These are phyloP conservation scores for Saururus chinensis DNA, from an alignment of 164 flowering plant genomes.

Conservation along the genomic window DNA sequence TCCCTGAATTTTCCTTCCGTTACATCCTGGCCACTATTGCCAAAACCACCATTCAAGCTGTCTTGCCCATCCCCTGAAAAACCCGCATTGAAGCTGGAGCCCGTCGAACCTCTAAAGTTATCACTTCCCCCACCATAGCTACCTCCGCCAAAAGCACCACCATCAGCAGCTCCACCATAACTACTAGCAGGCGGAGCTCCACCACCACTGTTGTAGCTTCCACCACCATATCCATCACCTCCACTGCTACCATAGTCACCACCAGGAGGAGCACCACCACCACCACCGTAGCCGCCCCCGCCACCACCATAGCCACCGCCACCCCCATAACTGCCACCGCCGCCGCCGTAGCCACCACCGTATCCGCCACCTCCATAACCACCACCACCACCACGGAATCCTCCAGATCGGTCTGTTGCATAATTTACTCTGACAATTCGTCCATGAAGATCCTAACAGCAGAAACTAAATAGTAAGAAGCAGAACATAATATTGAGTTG, in stretches of 20 bases:
- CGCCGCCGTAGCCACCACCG: conserved; percentile 12
- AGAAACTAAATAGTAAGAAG: not conserved
- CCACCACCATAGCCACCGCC: not conserved
- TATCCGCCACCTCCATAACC: conserved; percentile 2
- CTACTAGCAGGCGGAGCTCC: not conserved
- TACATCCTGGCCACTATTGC: not conserved
- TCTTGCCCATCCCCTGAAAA: not conserved
- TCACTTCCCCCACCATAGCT: conserved; percentile 4
- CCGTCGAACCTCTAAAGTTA: too few relatives aligned
- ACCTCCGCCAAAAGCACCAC: not conserved
- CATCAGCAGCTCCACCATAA: not conserved
- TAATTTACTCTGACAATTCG: conserved; percentile 60
- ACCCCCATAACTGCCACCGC: conserved; percentile 1
- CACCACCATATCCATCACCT: not conserved
- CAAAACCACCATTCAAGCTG: conserved; percentile 1
- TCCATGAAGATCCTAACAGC: conserved; percentile 67
- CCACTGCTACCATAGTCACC: conserved; percentile 3
- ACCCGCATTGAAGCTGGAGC: too few relatives aligned
- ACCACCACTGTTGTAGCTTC: not conserved
- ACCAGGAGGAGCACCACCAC: not conserved
- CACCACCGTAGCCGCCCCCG: not conserved
- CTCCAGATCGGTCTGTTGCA: conserved; percentile 50
- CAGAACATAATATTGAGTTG: not conserved
- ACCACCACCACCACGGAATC: conserved; percentile 12
- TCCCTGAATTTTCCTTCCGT: conserved; percentile 19